Conservation (phyloP, 164 flowering plant species). For the Berberis vulgaris region DNA sequence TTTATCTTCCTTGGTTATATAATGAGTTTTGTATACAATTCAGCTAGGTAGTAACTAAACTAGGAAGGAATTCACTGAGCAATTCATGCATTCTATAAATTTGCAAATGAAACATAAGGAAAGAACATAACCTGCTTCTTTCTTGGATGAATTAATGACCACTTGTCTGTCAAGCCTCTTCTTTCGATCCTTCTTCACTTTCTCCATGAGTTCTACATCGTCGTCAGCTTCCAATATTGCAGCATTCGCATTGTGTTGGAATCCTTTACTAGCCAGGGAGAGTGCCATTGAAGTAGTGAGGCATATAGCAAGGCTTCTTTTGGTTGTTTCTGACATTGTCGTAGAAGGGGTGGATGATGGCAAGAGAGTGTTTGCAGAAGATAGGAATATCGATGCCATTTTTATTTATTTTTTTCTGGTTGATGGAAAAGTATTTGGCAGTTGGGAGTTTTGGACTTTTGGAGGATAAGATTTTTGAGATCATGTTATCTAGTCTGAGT, state of each 20-base stretch:
- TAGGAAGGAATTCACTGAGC: not conserved
- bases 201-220: slow-evolving; percentile 70
- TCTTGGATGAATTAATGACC: slow-evolving; percentile 39
- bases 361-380: slow-evolving; percentile 33
- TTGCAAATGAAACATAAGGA: not conserved
- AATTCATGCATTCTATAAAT: not conserved
- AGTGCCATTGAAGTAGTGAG: slow-evolving; percentile 31
- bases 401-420: slow-evolving; percentile 14
- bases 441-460: slow-evolving; percentile 13
- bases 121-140: slow-evolving; percentile 45
- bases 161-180: slow-evolving; percentile 73
- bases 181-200: slow-evolving; percentile 64
- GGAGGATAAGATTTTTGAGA: slow-evolving; percentile 40
- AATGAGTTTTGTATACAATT: not conserved
- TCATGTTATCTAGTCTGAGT: not conserved
- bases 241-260: slow-evolving; percentile 33
- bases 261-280: slow-evolving; percentile 18
- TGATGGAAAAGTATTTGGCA: slow-evolving; percentile 13
- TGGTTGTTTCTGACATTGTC: slow-evolving; percentile 18
- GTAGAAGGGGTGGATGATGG: slow-evolving; percentile 25
- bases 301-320: slow-evolving; percentile 39
- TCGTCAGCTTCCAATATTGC: slow-evolving; percentile 80
- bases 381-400: slow-evolving; percentile 46
- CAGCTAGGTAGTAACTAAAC: not conserved
- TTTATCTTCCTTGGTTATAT: not conserved